phyloP scores from a whole-genome alignment of 345 rosid species.

The Brassica juncea region DNA sequence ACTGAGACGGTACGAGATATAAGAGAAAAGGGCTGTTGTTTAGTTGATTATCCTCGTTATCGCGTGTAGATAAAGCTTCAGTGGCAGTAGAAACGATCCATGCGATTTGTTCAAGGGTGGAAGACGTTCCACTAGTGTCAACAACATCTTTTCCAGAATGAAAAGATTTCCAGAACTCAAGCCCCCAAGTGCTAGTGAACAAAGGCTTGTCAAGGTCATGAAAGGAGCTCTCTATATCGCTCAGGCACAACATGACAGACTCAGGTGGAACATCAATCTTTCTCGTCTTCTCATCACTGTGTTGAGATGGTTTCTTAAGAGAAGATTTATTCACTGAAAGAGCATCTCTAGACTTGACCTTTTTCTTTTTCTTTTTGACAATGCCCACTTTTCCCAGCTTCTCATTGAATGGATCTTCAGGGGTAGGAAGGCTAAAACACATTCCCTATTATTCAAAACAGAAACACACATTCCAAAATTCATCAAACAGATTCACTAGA shows the following conservation, averaged over 20 bases:
- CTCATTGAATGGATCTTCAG: slow-evolving; percentile 80
- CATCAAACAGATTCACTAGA: background rate
- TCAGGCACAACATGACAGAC: slow-evolving; percentile 63
- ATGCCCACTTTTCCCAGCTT: slow-evolving; percentile 46
- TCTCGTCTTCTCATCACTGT: slow-evolving; percentile 22
- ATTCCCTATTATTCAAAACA: slow-evolving; percentile 57
- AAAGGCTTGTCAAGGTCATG: slow-evolving; percentile 47
- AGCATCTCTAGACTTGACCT: slow-evolving; percentile 23
- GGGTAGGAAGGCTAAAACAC: slow-evolving; percentile 91
- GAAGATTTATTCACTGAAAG: background rate
- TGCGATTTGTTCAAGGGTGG: slow-evolving; percentile 66
- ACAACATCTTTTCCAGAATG: slow-evolving; percentile 56
- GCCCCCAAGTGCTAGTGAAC: slow-evolving; percentile 70
- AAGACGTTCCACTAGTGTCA: slow-evolving; percentile 65
- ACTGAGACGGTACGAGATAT: slow-evolving; percentile 76
- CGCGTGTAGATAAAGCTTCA: slow-evolving; percentile 69
- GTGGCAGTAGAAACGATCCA: slow-evolving; percentile 81
- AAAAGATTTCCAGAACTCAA: slow-evolving; percentile 75
- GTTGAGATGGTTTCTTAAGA: slow-evolving; percentile 23
- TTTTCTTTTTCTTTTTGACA: slow-evolving; percentile 35
- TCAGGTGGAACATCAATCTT: slow-evolving; percentile 51
- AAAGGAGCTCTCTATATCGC: slow-evolving; percentile 57
- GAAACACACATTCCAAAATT: background rate
- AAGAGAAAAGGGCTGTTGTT: slow-evolving; percentile 67
- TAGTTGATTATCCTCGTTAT: slow-evolving; percentile 50